Base-by-base conservation (phyloP, 257 asterid genomes). In the Petrea volubilis region DNA sequence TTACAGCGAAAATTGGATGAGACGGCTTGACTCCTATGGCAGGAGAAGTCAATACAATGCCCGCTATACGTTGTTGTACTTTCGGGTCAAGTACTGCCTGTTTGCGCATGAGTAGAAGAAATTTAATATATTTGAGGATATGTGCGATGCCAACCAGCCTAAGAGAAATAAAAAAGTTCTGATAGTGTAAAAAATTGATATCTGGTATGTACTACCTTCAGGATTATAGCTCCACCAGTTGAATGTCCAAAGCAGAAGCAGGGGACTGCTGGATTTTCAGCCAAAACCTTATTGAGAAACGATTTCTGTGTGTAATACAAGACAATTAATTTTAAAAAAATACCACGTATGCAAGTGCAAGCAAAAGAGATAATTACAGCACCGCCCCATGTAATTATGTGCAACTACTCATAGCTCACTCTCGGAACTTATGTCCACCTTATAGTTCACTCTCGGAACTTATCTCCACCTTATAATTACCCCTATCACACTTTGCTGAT, bases 221-320 rank as follows among this genome's bases (percentile, higher is more conserved):
- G 81, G 72, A 89, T 47, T 74, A 94, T 94, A 36, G 99, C 96
- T 38, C 89, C 99, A 25, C 99, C 97, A 28, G 99, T 91, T 1
- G 99, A 94, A 72, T 94, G 99, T 34, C 99, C 99, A 68, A 94
- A 94, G 83, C 93, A 94, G 77, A 94, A 91, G 78, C 96, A 89
- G 1, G 89, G 95, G 14, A 89, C 80, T 25, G 78, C 75, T 13
- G 96, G 85, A 75, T 89, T 91, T 73, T 89, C 95, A 21, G 84
- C 83, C 63, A 81, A 29, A 58, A 91, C 83, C 79, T 91, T 89
- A 56, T 64, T 56, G 40, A 91, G 77, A 74, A 82, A 91, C 58
- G 58, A 74, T 88, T 91, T 89, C 99, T 91, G 73, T 34, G 40
- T 31, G 27, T 44, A 68, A 27, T 12, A 58, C 10, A 67, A 51